phyloP scores from a whole-genome alignment of 2,329 filamentous ascomycete genomes.

The Botryotinia globosa region DNA sequence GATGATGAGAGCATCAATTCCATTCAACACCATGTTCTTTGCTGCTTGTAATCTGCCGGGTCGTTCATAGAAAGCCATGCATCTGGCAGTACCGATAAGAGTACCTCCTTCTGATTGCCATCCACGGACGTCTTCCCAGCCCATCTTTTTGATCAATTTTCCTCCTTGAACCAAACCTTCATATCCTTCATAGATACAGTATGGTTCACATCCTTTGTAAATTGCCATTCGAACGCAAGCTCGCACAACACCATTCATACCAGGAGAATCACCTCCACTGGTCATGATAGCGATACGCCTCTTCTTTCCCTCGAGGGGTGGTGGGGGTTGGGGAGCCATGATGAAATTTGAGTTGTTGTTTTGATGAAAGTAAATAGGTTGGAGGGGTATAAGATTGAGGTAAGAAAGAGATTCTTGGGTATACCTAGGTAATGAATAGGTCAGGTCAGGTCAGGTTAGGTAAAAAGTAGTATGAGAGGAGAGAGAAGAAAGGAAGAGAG shows the following conservation, averaged over 20 bases:
- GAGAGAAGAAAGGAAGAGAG: neutral
- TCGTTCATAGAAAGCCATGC: conserved; percentile 88
- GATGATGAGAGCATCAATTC: conserved; percentile 94
- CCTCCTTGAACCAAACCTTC: conserved; percentile 90
- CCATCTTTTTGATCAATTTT: conserved; percentile 80
- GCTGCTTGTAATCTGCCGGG: conserved; percentile 79
- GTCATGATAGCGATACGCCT: conserved; percentile 65
- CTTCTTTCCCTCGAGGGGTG: conserved; percentile 35
- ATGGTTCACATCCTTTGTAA: conserved; percentile 76
- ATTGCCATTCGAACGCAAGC: conserved; percentile 88
- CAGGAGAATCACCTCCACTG: conserved; percentile 70
- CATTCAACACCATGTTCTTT: conserved; percentile 89
- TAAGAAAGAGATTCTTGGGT: neutral
- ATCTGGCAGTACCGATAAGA: conserved; percentile 90
- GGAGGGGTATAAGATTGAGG: neutral
- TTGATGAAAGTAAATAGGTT: neutral
- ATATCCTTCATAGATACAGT: conserved; percentile 88
- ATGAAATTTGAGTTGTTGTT: conserved; percentile 15
- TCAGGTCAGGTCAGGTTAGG: neutral
- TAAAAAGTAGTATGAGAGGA: neutral
- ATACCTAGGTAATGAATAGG: neutral
- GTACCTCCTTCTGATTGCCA: conserved; percentile 94
- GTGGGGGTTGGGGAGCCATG: conserved; percentile 33
- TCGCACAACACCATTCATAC: conserved; percentile 71
- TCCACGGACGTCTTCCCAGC: conserved; percentile 91